These are phyloP conservation scores for Cyclostephanos tholiformis DNA, from an alignment of 108 stramenopile species.

Conservation along the genomic window DNA sequence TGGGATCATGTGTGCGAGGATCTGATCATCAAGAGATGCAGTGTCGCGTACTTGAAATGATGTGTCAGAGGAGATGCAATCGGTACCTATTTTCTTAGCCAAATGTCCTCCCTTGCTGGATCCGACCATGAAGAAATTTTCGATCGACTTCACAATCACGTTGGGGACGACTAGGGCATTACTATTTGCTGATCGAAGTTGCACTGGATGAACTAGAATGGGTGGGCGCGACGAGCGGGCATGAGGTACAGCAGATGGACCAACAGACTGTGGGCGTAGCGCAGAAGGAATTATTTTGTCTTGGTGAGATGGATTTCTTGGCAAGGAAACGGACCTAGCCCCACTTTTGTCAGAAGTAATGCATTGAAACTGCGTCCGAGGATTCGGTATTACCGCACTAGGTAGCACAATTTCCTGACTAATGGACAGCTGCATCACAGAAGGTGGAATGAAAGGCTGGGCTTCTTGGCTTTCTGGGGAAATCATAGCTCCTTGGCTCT, in stretches of 20 bases:
- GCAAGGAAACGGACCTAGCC: background rate
- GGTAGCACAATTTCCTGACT: too few relatives aligned
- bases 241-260: background rate
- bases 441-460: background rate
- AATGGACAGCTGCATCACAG: background rate
- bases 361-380: background rate
- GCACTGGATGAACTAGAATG: slow-evolving; percentile 32
- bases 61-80: background rate
- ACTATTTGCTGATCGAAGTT: slow-evolving; percentile 9
- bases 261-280: background rate
- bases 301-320: background rate
- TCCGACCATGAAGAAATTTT: slow-evolving; percentile 20
- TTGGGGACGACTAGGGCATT: slow-evolving; percentile 31
- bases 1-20: slow-evolving; percentile 65
- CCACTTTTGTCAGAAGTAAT: background rate
- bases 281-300: background rate
- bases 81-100: background rate
- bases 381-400: too few relatives aligned
- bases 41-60: background rate
- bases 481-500: background rate
- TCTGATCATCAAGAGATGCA: slow-evolving; percentile 11
- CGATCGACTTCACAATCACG: slow-evolving; percentile 21
- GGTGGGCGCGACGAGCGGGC: slow-evolving; percentile 8
- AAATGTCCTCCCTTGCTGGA: background rate
- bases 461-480: background rate